phyloP scores from a whole-genome alignment of 768 basidiomycete genomes.

The Lepiota brunneoincarnata region DNA sequence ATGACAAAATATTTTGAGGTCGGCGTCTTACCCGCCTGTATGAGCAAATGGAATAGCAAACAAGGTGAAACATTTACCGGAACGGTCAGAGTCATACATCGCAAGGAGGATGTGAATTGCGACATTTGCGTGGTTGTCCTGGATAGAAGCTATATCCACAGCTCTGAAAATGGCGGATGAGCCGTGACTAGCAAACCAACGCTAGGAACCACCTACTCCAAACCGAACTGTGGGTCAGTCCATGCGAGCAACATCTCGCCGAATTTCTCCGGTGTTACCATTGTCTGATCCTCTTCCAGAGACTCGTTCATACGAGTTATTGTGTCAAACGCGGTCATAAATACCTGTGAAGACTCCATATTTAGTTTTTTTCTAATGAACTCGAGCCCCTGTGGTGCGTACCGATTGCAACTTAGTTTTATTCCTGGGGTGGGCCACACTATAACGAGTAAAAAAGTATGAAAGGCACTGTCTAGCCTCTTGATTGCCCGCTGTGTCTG shows the following conservation, averaged over 20 bases:
- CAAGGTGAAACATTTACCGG: constrained; percentile 29
- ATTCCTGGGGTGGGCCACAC: constrained; percentile 79
- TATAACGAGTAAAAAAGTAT: constrained; percentile 95
- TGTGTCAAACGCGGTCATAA: constrained; percentile 64
- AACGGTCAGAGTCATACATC: constrained; percentile 44
- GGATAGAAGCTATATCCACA: constrained; percentile 19
- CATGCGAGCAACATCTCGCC: constrained; percentile 83
- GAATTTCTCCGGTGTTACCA: constrained; percentile 72
- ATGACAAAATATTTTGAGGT: constrained; percentile 62
- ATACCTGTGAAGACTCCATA: constrained; percentile 46
- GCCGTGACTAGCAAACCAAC: constrained; percentile 1
- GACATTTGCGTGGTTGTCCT: constrained; percentile 51
- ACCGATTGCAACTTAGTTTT: constrained; percentile 63
- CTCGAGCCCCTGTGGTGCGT: constrained; percentile 18
- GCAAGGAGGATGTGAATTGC: constrained; percentile 52
- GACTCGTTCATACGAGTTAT: constrained; percentile 57
- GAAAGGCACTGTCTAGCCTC: constrained; percentile 89
- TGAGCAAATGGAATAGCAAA: neutral
- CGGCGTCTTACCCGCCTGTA: constrained; percentile 40
- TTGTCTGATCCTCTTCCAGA: constrained; percentile 68
- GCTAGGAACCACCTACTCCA: constrained; percentile 28
- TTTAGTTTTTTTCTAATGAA: too few species aligned
- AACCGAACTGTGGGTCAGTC: constrained; percentile 75
- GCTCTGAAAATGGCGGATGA: constrained; percentile 12
- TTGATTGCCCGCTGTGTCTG: constrained; percentile 80